Evolutionary conservation across 2,329 filamentous ascomycete genomes (phyloP).

Genomic region (Alternaria postmessia): DNA sequence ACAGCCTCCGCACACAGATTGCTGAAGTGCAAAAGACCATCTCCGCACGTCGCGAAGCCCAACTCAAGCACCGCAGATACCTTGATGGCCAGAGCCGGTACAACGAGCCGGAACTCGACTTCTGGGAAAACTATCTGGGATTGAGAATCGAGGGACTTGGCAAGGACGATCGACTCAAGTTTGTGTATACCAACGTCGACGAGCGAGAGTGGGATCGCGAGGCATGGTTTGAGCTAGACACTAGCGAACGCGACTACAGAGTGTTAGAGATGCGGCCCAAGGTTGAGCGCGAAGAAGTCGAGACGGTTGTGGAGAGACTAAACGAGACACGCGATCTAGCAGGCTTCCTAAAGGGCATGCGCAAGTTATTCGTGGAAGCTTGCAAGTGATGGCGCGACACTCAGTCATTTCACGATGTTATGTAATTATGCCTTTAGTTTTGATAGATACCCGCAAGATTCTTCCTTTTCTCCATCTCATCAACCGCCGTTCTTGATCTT

Average conservation of each 20-base stretch:
- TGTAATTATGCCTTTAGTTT: slow-evolving; percentile 1
- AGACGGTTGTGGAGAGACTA: slow-evolving; percentile 77
- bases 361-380: slow-evolving; percentile 72
- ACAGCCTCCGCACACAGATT: slow-evolving; percentile 65
- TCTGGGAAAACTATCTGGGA: slow-evolving; percentile 93
- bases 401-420: not conserved
- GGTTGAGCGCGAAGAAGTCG: slow-evolving; percentile 78
- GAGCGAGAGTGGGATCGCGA: slow-evolving; percentile 88
- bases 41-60: slow-evolving; percentile 72
- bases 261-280: slow-evolving; percentile 83
- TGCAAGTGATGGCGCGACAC: slow-evolving; percentile 52
- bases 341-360: slow-evolving; percentile 80
- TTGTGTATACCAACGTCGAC: slow-evolving; percentile 86
- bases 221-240: slow-evolving; percentile 92
- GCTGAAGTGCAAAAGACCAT: slow-evolving; percentile 74
- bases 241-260: slow-evolving; percentile 81
- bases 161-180: slow-evolving; percentile 83
- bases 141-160: slow-evolving; percentile 89
- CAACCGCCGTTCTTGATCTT: slow-evolving; percentile 36
- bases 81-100: slow-evolving; percentile 84
- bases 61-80: slow-evolving; percentile 74
- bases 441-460: slow-evolving; percentile 9
- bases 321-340: slow-evolving; percentile 82
- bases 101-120: slow-evolving; percentile 92
- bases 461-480: slow-evolving; percentile 3